Conservation (phyloP, 441 rosid genomes). For the Corymbia calophylla region DNA sequence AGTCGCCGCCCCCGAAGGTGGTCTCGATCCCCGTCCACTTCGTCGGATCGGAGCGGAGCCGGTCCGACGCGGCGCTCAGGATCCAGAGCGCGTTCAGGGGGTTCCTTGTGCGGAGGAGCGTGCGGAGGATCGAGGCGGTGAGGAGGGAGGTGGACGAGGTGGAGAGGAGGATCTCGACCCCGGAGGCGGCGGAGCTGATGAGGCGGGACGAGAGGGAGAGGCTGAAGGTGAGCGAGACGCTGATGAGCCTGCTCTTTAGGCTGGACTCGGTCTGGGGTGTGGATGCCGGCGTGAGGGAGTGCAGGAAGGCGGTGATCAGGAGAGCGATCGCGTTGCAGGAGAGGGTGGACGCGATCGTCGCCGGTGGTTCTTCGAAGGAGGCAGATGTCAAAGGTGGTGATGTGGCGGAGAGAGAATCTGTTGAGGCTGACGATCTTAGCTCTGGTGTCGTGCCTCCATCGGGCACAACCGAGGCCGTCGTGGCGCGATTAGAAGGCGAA, state of each 20-base stretch:
- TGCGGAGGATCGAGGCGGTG: conserved; percentile 30
- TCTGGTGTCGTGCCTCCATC: background rate
- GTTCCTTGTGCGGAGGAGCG: conserved; percentile 40
- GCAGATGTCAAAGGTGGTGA: background rate
- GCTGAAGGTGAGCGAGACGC: conserved; percentile 37
- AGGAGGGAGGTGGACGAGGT: conserved; percentile 32
- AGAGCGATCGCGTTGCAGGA: conserved; percentile 53
- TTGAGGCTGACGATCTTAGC: background rate
- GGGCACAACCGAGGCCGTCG: background rate
- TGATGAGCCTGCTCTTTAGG: conserved; percentile 47
- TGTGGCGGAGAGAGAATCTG: background rate
- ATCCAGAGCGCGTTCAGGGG: conserved; percentile 57
- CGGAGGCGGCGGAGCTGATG: conserved; percentile 21
- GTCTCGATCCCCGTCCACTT: conserved; percentile 37
- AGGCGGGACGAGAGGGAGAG: conserved; percentile 34
- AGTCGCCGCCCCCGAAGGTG: conserved; percentile 11
- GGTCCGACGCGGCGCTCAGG: conserved; percentile 26
- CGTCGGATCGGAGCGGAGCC: conserved; percentile 19
- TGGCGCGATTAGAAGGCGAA: background rate
- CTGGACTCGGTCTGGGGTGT: conserved; percentile 53
- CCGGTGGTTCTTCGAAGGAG: background rate
- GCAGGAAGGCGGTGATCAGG: conserved; percentile 39
- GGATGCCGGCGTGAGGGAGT: conserved; percentile 48
- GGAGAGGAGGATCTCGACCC: conserved; percentile 25
- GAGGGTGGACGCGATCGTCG: conserved; percentile 31